Conservation (phyloP, 2,329 filamentous ascomycete species). For the Fusarium cicatricum region DNA sequence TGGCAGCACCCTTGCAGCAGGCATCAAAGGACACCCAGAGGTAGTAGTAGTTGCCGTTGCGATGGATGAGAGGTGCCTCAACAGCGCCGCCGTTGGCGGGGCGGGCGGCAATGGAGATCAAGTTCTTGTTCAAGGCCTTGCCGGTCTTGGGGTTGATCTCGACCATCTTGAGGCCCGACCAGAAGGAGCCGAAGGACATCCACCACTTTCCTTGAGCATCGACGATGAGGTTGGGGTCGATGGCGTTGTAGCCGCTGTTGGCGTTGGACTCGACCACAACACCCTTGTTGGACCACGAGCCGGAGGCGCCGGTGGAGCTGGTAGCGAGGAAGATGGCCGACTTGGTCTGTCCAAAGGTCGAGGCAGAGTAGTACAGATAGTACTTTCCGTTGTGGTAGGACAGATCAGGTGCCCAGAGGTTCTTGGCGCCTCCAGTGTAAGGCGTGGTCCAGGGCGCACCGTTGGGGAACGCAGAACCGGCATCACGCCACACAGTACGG, state of each 20-base stretch:
- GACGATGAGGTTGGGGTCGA: conserved; percentile 43
- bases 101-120: conserved; percentile 42
- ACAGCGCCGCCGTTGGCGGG: conserved; percentile 34
- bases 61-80: conserved; percentile 44
- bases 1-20: conserved; percentile 43
- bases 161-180: conserved; percentile 45
- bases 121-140: conserved; percentile 31
- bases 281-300: conserved; percentile 44
- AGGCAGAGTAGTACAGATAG: conserved; percentile 47
- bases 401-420: conserved; percentile 63
- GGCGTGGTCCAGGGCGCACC: conserved; percentile 45
- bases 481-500: conserved; percentile 44
- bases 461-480: conserved; percentile 43
- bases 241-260: conserved; percentile 42
- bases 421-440: conserved; percentile 43
- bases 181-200: conserved; percentile 46
- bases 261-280: conserved; percentile 39
- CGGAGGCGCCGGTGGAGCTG: conserved; percentile 41
- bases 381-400: conserved; percentile 46
- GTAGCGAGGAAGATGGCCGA: conserved; percentile 46
- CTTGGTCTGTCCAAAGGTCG: conserved; percentile 38
- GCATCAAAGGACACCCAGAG: conserved; percentile 46
- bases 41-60: conserved; percentile 43
- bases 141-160: conserved; percentile 39
- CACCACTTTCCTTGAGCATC: conserved; percentile 43